These are phyloP conservation scores for Kwoniella newhampshirensis DNA, from an alignment of 768 basidiomycete species.

Conservation along the genomic window DNA sequence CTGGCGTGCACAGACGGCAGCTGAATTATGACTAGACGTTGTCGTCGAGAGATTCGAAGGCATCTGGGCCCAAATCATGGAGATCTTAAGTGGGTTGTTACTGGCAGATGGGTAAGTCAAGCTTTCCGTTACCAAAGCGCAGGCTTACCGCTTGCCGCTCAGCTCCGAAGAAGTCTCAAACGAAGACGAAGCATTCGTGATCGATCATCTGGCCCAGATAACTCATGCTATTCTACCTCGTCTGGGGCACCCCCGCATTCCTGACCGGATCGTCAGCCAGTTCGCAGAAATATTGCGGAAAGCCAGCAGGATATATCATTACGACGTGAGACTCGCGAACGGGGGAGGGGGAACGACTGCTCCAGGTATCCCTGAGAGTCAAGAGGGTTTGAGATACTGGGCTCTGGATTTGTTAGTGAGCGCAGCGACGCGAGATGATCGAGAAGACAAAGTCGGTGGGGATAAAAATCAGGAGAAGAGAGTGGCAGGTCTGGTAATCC, in stretches of 20 bases:
- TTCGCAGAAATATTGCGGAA: slow-evolving; percentile 34
- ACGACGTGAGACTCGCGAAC: slow-evolving; percentile 12
- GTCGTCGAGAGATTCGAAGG: slow-evolving; percentile 68
- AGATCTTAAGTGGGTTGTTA: slow-evolving; percentile 34
- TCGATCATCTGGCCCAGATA: slow-evolving; percentile 28
- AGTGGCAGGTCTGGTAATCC: slow-evolving; percentile 72
- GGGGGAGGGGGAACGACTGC: slow-evolving; percentile 36
- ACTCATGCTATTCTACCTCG: slow-evolving; percentile 25
- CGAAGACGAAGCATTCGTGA: slow-evolving; percentile 45
- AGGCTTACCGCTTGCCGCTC: neutral
- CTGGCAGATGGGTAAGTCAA: slow-evolving; percentile 40
- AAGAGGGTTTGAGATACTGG: slow-evolving; percentile 44
- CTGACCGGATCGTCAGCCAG: slow-evolving; percentile 27
- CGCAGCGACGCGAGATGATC: slow-evolving; percentile 8
- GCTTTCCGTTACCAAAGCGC: too few relatives aligned
- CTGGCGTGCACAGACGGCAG: neutral
- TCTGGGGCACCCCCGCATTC: slow-evolving; percentile 27
- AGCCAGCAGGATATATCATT: slow-evolving; percentile 41
- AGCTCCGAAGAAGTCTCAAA: slow-evolving; percentile 12
- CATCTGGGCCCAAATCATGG: slow-evolving; percentile 70
- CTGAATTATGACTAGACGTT: slow-evolving; percentile 56
- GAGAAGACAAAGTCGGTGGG: too few relatives aligned
- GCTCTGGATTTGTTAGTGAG: slow-evolving; percentile 38
- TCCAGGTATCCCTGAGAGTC: slow-evolving; percentile 21
- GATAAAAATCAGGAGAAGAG: slow-evolving; percentile 68